A percentile compares a stretch with the other conserved stretches of the same genome.
These are phyloP conservation scores for Gastrolobium bilobum DNA, from an alignment of 306 rosid species.

Conservation along the genomic window DNA sequence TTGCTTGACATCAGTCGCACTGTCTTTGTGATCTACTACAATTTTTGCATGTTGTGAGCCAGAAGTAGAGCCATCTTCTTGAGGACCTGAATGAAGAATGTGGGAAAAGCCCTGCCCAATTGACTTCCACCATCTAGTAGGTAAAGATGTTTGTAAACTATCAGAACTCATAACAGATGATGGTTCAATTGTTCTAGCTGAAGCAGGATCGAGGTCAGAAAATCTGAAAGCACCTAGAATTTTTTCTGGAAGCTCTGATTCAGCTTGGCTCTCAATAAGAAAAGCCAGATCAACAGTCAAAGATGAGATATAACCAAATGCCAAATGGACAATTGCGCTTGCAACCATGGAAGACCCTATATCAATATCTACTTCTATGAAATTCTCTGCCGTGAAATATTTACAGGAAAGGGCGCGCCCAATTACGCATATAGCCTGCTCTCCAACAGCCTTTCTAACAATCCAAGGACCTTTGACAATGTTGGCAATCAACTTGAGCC, in stretches of 20 bases:
- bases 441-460: conserved; percentile 88
- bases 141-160: conserved; percentile 61
- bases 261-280: conserved; percentile 80
- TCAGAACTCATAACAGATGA: conserved; percentile 39
- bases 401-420: conserved; percentile 84
- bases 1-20: conserved; percentile 40
- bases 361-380: conserved; percentile 92
- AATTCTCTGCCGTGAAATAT: conserved; percentile 65
- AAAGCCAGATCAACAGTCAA: conserved; percentile 86
- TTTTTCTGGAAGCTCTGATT: conserved; percentile 82
- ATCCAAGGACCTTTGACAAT: conserved; percentile 92
- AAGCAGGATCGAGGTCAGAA: conserved; percentile 74
- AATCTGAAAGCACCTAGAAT: conserved; percentile 84
- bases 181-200: conserved; percentile 69
- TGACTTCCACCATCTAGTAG: conserved; percentile 77
- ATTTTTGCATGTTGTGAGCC: conserved; percentile 52
- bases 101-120: conserved; percentile 75
- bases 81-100: conserved; percentile 72
- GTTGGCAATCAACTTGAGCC: conserved; percentile 91
- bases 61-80: conserved; percentile 59
- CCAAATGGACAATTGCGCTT: conserved; percentile 87
- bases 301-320: conserved; percentile 77
- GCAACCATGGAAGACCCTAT: conserved; percentile 94
- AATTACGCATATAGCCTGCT: conserved; percentile 88
- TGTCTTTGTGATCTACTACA: conserved; percentile 48